These are phyloP conservation scores for Nasturtium officinale DNA, from an alignment of 345 rosid species.

Conservation along the genomic window DNA sequence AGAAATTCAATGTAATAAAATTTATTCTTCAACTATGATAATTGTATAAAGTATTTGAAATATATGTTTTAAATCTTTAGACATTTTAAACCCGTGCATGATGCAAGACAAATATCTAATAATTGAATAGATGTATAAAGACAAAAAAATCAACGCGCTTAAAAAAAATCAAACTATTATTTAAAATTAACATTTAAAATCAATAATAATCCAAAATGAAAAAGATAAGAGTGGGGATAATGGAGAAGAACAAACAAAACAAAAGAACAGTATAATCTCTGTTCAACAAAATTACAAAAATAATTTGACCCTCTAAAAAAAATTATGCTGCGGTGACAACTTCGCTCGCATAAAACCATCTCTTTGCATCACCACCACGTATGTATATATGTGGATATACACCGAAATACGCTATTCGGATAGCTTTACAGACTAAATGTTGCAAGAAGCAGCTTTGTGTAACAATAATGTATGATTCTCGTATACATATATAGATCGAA, in stretches of 20 bases:
- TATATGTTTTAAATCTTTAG: background rate
- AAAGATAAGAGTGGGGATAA: slow-evolving; percentile 14
- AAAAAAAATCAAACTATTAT: background rate
- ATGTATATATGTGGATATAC: slow-evolving; percentile 10
- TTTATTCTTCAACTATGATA: background rate
- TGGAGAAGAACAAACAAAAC: slow-evolving; percentile 10
- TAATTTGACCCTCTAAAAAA: slow-evolving; percentile 25
- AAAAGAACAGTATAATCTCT: slow-evolving; percentile 29
- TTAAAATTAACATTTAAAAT: background rate
- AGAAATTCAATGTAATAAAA: background rate
- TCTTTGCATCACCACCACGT: slow-evolving; percentile 21
- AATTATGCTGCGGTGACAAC: slow-evolving; percentile 27
- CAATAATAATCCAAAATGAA: background rate
- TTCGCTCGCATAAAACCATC: slow-evolving; percentile 5
- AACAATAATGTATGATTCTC: slow-evolving; percentile 24
- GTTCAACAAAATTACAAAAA: slow-evolving; percentile 32
- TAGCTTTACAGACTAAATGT: slow-evolving; percentile 33
- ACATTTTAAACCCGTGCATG: background rate
- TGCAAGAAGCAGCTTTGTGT: slow-evolving; percentile 31
- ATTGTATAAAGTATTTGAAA: background rate
- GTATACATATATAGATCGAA: slow-evolving; percentile 26
- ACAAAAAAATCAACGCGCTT: background rate
- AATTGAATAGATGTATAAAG: background rate
- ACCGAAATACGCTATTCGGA: slow-evolving; percentile 8
- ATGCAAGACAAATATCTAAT: background rate